Base-by-base conservation (phyloP, 495 filamentous ascomycete genomes). In the Aspergillus funiculosus region DNA sequence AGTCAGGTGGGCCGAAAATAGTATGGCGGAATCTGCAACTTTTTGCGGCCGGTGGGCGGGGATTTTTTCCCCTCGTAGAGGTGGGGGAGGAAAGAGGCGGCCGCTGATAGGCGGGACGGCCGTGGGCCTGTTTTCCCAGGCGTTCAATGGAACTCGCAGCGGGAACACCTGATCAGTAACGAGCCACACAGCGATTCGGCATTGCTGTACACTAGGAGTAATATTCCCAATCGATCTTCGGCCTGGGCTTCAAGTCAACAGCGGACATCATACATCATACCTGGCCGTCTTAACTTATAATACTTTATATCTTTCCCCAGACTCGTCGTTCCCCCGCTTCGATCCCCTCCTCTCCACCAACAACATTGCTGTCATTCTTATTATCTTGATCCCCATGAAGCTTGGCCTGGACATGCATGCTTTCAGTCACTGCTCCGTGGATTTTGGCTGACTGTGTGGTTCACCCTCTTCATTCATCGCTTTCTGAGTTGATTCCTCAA, bases 401-500 rank as follows among this genome's bases (percentile, higher is more conserved):
- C 13, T 30, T 28, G 10, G 11, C 35, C 28, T 14, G 40, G 50
- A 32, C 35, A 46, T 49, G 46, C 42, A 36, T 44, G 35, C 41
- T 40, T 45, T 39, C 37, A 32, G 14, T 31, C 48, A 21, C 18
- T 44, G 15, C 34, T 43, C 50, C 22, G 27, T 44, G 29, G 51
- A 52, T 50, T 53, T 59, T 39, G 56, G 52, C 17, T 59, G 43
- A 55, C 39, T 38, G 9, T 29, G 32, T 46, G 9, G 19, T 39
- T 14, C 7, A 7, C 21, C 31, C 11, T 34, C 6, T 38, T 35
- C n/a, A n/a, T n/a, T n/a, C n/a, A n/a, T n/a, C n/a, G n/a, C n/a
- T n/a, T n/a, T n/a, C n/a, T n/a, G n/a, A n/a, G n/a, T n/a, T n/a
- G n/a, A n/a, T n/a, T n/a, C n/a, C n/a, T n/a, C n/a, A n/a, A n/a